Evolutionary conservation across 1,284 basidiomycete genomes (phyloP), one percentile per base, ranked within the genome.

Genomic region (Cutaneotrichosporon spelunceum): DNA sequence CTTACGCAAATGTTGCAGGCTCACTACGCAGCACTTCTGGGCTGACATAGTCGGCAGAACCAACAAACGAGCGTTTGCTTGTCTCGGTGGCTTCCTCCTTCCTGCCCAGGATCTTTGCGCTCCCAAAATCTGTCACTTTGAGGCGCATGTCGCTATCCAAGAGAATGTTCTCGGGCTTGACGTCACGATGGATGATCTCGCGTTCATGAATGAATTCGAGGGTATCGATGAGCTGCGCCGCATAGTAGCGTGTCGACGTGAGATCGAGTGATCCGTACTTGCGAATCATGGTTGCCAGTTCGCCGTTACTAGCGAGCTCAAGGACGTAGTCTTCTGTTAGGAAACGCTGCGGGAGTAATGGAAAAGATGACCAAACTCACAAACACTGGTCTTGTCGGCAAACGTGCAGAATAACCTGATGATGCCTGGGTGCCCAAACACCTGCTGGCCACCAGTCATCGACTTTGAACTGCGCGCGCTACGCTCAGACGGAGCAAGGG

Each of bases 91-190:
- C 36, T 60, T 81, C 82, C 16, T 84, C 62, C 65, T 76, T 69
- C 62, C 74, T 77, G 67, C 86, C 85, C 53, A 93, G 81, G 66
- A 95, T 83, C 80, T 95, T 95, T 34, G 92, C 93, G 21, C 93
- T 96, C 11, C 96, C 96, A 79, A 99, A 99, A 79, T 99, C 96
- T 29, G 94, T 92, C 23, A 99, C 86, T 79, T 95, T 97, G 77
- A 97, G 86, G 56, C 92, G 86, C 80, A 87, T 90, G 23, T 87
- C 84, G 54, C 86, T 84, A 70, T 94, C 92, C 45, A 98, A 83
- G 16, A 99, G 82, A 47, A 98, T 84, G 77, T 83, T 84, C 78
- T 96, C 92, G 1, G 93, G 93, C 79, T 95, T 96, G 45, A 95
- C 82, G 78, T 94, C 91, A 39, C 93, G 87, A 73, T 97, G 93